Evolutionary conservation across 345 rosid genomes (phyloP), one percentile per base, ranked within the genome.

Genomic region (Sonneratia alba): DNA sequence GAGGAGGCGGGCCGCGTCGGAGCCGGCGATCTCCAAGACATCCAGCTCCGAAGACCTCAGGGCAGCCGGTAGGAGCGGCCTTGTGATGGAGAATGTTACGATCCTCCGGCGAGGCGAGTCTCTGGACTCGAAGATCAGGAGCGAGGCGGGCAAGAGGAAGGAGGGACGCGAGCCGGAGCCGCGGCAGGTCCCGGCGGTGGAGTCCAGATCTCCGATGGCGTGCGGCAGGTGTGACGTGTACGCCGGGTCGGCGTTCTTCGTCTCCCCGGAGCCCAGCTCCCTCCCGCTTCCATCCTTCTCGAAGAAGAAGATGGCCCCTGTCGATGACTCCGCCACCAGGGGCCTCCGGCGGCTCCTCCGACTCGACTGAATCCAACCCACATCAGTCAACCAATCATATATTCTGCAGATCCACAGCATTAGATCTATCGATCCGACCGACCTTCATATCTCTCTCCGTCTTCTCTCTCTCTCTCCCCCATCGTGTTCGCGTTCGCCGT

Each of bases 231-330:
- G 61, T 36, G 84, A 81, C 67, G 45, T 83, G 65, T 92, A 92
- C 62, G 88, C 88, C 37, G 90, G 88, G 42, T 79, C 86, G 65
- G 90, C 84, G 14, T 83, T 81, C 51, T 70, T 79, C 9, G 77
- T 83, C 15, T 87, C 88, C 15, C 87, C 90, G 49, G 85, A 76
- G 56, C 90, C 90, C 36, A 87, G 87, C 68, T 81, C 85, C 36
- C 84, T 84, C 6, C 88, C 90, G 21, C 34, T 84, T 43, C 87
- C 87, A 40, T 82, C 86, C 4, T 84, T 84, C 76, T 77, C 83
- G 64, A 86, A 75, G 85, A 81, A 79, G 77, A 80, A 79, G 71
- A 81, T 72, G 48, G 66, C 71, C 6, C 10, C 78, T 15, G 19
- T 79, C 34, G 88, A 84, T 47, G 86, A 86, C 79, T 81, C 80